A percentile compares a stretch with the other conserved stretches of the same genome.
Evolutionary conservation across 805 yeast genomes (phyloP).

Genomic region (Hemisphaericaspora nanyangensis): DNA sequence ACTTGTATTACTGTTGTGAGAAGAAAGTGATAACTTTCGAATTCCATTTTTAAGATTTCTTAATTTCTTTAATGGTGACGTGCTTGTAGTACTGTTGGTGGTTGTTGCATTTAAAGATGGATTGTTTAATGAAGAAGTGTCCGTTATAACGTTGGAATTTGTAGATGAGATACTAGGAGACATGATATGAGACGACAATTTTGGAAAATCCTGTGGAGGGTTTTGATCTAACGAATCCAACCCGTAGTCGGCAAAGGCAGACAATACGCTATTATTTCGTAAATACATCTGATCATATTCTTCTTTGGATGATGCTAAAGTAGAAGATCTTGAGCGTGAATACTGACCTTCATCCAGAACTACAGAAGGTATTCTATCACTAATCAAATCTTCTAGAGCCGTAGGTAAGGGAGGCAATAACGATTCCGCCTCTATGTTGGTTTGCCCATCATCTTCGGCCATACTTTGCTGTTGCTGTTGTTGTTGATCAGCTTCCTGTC

Average conservation of each 20-base stretch:
- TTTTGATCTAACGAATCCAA: slow-evolving; percentile 10
- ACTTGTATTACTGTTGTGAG: not conserved
- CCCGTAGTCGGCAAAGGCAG: slow-evolving; percentile 12
- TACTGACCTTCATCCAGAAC: not conserved
- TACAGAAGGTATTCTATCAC: not conserved
- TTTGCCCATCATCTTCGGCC: not conserved
- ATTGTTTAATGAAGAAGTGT: too few relatives aligned
- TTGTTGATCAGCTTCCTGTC: not conserved
- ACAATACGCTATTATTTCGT: slow-evolving; percentile 1
- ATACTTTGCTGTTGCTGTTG: not conserved
- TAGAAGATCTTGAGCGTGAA: not conserved
- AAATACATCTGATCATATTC: slow-evolving; percentile 3
- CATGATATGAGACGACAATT: too few relatives aligned
- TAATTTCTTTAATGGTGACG: slow-evolving; percentile 29
- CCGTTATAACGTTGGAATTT: too few relatives aligned
- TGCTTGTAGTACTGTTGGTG: not conserved
- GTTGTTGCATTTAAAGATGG: too few relatives aligned
- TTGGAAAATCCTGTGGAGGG: slow-evolving; percentile 11
- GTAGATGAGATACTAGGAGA: not conserved
- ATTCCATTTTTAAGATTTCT: slow-evolving; percentile 37
- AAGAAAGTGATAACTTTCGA: slow-evolving; percentile 30
- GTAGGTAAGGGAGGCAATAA: slow-evolving; percentile 29
- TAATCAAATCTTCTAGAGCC: slow-evolving; percentile 12
- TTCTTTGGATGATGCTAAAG: not conserved
- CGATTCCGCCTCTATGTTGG: slow-evolving; percentile 11